A percentile compares a stretch with the other conserved stretches of the same genome.
phyloP scores from a whole-genome alignment of 768 basidiomycete species.

The Leccinellum luteum region DNA sequence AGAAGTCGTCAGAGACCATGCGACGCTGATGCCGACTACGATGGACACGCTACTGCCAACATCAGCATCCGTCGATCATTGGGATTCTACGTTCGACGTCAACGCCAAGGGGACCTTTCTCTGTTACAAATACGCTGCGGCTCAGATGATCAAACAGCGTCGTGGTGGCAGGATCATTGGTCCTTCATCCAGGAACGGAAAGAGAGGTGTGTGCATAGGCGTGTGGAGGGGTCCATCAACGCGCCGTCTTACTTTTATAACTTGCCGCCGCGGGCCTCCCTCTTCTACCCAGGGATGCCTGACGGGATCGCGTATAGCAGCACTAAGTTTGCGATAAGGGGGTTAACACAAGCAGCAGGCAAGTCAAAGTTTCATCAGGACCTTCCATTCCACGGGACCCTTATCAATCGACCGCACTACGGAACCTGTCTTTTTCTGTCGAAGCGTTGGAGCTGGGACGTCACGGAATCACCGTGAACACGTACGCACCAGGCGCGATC shows the following conservation, averaged over 20 bases:
- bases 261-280: neutral
- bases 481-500: constrained; percentile 30
- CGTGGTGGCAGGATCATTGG: constrained; percentile 37
- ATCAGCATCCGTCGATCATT: constrained; percentile 29
- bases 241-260: neutral
- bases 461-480: constrained; percentile 42
- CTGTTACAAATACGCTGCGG: constrained; percentile 37
- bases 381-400: neutral
- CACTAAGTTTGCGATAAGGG: constrained; percentile 23
- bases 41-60: neutral
- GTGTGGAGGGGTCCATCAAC: neutral
- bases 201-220: neutral
- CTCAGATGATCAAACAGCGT: constrained; percentile 40
- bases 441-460: constrained; percentile 37
- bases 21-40: no score
- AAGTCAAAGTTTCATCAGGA: neutral
- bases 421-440: neutral
- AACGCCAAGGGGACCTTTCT: constrained; percentile 37
- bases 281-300: neutral
- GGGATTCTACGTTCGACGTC: constrained; percentile 30
- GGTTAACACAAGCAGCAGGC: constrained; percentile 23
- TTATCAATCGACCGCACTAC: neutral
- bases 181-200: neutral
- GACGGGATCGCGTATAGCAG: neutral
- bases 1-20: neutral